Base-by-base conservation (phyloP, 2,329 filamentous ascomycete genomes). In the Calonectria henricotiae region DNA sequence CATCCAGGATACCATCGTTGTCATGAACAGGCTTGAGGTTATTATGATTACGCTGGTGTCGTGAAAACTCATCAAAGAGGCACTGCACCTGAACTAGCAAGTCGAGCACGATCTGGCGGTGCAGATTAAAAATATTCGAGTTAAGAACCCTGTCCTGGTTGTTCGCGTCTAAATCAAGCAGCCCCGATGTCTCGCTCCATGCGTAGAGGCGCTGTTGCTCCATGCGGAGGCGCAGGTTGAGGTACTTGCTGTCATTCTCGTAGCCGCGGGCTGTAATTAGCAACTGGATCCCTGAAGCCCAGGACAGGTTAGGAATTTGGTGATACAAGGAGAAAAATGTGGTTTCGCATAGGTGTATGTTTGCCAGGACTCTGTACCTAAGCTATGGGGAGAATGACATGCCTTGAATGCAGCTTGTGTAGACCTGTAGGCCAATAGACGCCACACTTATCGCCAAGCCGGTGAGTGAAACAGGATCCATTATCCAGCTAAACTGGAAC, bases 131-230 rank as follows among this genome's bases (percentile, higher is more conserved):
- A 17, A 84, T 82, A 74, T 87, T 87, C 54, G 85, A 85, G 69
- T 84, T 81, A 41, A 85, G 79, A 4, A 87, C 77, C 68, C 82
- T 85, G 41, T 82, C 78, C 51, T 81, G 76, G 55, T 85, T 81
- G 61, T 85, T 80, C 25, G 74, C 76, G 62, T 85, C 83, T 13
- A 86, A 77, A 67, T 86, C 85, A 13, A 86, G 79, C 20, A 87
- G 75, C 9, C 85, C 86, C 12, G 85, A 86, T 2, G 85, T 84
- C 72, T 87, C 85, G 71, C 84, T 85, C 85, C 85, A 87, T 46
- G 84, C 84, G 69, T 85, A 86, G 15, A 87, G 80, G 27, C 85
- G 81, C 71, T 87, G 85, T 77, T 87, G 85, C 74, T 87, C 85
- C 83, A 87, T 85, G 63, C 84, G 83, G 61, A 87, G 75, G 61